These are phyloP conservation scores for Stagonosporopsis rhizophila DNA, from an alignment of 2,329 filamentous ascomycete species.

Conservation along the genomic window DNA sequence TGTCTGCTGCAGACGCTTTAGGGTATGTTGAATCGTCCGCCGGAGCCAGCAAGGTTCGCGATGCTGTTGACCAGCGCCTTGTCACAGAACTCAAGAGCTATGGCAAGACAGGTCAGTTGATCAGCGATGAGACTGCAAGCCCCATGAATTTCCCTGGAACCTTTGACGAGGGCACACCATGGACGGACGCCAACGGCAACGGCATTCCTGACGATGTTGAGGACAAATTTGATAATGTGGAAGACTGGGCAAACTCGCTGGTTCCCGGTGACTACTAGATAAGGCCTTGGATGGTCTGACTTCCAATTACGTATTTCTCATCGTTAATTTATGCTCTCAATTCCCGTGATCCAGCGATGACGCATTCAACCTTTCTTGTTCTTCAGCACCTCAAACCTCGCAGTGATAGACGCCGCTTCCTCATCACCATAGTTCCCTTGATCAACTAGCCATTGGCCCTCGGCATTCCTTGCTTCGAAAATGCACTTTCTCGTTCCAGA, in stretches of 20 bases:
- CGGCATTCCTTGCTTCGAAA: constrained; percentile 8
- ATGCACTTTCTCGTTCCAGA: constrained; percentile 15
- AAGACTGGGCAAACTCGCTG: constrained; percentile 61
- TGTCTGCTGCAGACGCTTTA: constrained; percentile 53
- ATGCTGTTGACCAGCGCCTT: constrained; percentile 54
- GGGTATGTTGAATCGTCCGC: constrained; percentile 50
- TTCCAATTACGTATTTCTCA: not conserved
- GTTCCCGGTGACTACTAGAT: constrained; percentile 39
- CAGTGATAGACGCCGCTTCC: not conserved
- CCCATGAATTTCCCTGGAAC: constrained; percentile 52
- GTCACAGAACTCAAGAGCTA: constrained; percentile 56
- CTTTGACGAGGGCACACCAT: constrained; percentile 49
- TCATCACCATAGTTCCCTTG: not conserved
- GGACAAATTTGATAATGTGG: constrained; percentile 54
- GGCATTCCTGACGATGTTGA: constrained; percentile 61
- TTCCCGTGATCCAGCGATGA: not conserved
- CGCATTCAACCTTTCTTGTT: not conserved
- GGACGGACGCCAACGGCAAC: constrained; percentile 57
- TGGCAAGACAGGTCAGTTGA: constrained; percentile 55
- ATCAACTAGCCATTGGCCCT: constrained; percentile 16
- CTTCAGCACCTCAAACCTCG: not conserved
- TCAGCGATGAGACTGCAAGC: constrained; percentile 55
- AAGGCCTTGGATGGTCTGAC: not conserved
- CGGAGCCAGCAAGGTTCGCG: constrained; percentile 55
- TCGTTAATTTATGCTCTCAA: not conserved